Evolutionary conservation across 495 filamentous ascomycete genomes (phyloP), one percentile per base, ranked within the genome.

Genomic region (Hyphodiscus hymeniophilus): DNA sequence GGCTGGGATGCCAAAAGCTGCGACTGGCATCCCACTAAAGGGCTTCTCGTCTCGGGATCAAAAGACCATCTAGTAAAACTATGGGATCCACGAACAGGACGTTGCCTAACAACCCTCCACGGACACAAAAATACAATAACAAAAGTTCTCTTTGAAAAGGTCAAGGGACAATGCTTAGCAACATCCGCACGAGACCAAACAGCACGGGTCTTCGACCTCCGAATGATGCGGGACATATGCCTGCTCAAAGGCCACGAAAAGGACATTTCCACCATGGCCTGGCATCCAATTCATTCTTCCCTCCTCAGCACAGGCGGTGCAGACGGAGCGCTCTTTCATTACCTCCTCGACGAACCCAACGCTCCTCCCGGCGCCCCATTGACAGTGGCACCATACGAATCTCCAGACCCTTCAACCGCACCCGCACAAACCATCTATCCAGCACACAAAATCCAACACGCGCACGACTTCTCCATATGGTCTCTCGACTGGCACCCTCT

Each of bases 101-200:
- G 87, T 15, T 95, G 88, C 56, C 68, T 98, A 55, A 96, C 89
- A 1, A 97, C 91, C 0, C 77, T 98, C 10, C 89, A 94, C 63
- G 90, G 87, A n/a, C 92, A 97, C 65, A 97, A 98, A 60, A 96
- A 95, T 57, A 91, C 87, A 12, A 87, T 98, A 40, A 88, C 88
- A 2, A 87, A 87, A 59, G 90, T 88, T 0, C 63, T 81, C 20
- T 98, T 98, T 58, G 90, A 95, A 52, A 82, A 79, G 16, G 81
- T 79, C 2, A 86, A 83, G 55, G 87, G 84, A 8, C 79, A 87
- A 43, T 79, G 94, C 22, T 74, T 98, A 23, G 92, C 92, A 30
- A 94, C 92, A 0, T 91, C 87, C 22, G 94, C 89, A 15, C 79
- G 92, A 52, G 92, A 98, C 57, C 85, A 91, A 59, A 92, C 85